phyloP scores from a whole-genome alignment of 2,329 filamentous ascomycete genomes.

The Fusarium napiforme region DNA sequence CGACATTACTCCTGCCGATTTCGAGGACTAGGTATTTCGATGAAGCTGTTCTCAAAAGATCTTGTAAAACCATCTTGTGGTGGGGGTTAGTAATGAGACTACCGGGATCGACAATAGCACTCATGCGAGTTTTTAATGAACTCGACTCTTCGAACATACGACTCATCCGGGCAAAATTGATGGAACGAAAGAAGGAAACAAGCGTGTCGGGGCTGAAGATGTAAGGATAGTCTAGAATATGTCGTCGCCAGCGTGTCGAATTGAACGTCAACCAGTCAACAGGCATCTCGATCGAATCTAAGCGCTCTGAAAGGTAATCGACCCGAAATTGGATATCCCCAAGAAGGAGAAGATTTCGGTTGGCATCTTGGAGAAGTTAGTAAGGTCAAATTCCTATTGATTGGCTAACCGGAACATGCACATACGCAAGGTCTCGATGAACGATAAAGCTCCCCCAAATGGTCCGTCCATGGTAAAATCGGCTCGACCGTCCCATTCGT shows the following conservation, averaged over 20 bases:
- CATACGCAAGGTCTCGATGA: conserved; percentile 79
- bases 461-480: conserved; percentile 75
- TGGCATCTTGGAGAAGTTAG: conserved; percentile 62
- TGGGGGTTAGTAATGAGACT: conserved; percentile 66
- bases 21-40: conserved; percentile 77
- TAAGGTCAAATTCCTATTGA: background rate
- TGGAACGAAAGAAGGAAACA: conserved; percentile 85
- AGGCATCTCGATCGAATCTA: conserved; percentile 81
- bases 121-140: conserved; percentile 66
- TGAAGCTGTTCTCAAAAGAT: conserved; percentile 73
- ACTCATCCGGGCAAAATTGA: conserved; percentile 90
- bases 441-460: conserved; percentile 80
- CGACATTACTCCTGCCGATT: conserved; percentile 73
- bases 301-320: conserved; percentile 78
- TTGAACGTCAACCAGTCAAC: conserved; percentile 74
- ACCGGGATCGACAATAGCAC: conserved; percentile 64
- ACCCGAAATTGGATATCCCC: conserved; percentile 77
- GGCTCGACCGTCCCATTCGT: conserved; percentile 82
- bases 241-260: conserved; percentile 71
- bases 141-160: conserved; percentile 77
- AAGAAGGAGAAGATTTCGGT: conserved; percentile 71
- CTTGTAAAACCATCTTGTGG: conserved; percentile 70
- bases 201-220: conserved; percentile 79
- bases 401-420: conserved; percentile 26
- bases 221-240: conserved; percentile 83